These are phyloP conservation scores for Talaromyces sp. DNA, from an alignment of 2,329 filamentous ascomycete genomes.

Conservation along the genomic window DNA sequence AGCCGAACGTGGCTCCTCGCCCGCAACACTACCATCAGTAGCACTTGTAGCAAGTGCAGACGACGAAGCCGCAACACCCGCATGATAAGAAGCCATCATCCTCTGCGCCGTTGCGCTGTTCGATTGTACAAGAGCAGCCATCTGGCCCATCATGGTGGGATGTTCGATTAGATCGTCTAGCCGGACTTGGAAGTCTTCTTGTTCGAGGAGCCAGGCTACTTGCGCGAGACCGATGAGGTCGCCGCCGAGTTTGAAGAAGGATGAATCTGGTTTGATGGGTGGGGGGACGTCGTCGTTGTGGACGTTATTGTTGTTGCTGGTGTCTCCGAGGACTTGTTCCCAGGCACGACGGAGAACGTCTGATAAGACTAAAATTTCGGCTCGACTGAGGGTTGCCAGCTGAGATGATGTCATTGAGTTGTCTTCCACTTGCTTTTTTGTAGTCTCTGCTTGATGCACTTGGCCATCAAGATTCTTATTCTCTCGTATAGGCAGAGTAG, in stretches of 20 bases:
- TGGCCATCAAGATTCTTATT: slow-evolving; percentile 24
- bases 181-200: slow-evolving; percentile 38
- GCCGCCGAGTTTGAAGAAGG: slow-evolving; percentile 42
- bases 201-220: slow-evolving; percentile 39
- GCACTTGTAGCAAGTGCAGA: neutral
- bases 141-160: slow-evolving; percentile 41
- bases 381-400: slow-evolving; percentile 35
- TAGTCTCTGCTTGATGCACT: slow-evolving; percentile 25
- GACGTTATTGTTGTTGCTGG: slow-evolving; percentile 21
- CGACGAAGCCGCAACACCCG: slow-evolving; percentile 5
- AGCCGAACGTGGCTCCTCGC: neutral
- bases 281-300: slow-evolving; percentile 6
- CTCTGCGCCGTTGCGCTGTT: slow-evolving; percentile 12
- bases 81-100: slow-evolving; percentile 13
- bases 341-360: slow-evolving; percentile 40
- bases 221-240: slow-evolving; percentile 42
- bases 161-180: slow-evolving; percentile 41
- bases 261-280: slow-evolving; percentile 37
- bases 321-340: slow-evolving; percentile 36
- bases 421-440: neutral
- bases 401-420: slow-evolving; percentile 32
- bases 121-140: slow-evolving; percentile 31
- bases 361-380: slow-evolving; percentile 38
- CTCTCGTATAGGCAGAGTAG: slow-evolving; percentile 31
- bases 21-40: neutral